A percentile compares a stretch with the other conserved stretches of the same genome.
Evolutionary conservation across 495 filamentous ascomycete species (phyloP).

Genomic region (Aspergillus biplanus): DNA sequence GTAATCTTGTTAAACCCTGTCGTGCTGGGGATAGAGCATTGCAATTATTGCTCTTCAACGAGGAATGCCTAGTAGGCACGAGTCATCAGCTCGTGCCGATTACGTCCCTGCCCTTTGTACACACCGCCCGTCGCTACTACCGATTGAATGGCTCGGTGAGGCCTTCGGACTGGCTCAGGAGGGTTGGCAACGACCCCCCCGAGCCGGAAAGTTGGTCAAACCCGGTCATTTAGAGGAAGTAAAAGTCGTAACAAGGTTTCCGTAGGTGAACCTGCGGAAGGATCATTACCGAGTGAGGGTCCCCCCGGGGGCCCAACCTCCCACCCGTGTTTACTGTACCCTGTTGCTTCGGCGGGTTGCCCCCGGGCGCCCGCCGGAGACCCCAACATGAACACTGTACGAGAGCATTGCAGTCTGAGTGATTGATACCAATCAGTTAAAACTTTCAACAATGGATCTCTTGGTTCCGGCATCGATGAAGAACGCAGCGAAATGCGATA

Average conservation of each 20-base stretch:
- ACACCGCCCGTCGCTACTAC: conserved; percentile 77
- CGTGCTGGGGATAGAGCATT: conserved; percentile 9
- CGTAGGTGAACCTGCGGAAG: conserved; percentile 73
- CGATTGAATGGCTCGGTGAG: conserved; percentile 77
- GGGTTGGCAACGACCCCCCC: conserved; percentile 65
- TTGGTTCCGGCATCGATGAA: conserved; percentile 15
- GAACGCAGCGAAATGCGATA: conserved; percentile 20
- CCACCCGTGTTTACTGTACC: conserved; percentile 26
- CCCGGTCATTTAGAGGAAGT: conserved; percentile 77
- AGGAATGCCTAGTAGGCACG: conserved; percentile 9
- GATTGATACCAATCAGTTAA: conserved; percentile 10
- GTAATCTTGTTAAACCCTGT: conserved; percentile 9
- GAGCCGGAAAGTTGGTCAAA: conserved; percentile 73
- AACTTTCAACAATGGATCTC: conserved; percentile 9
- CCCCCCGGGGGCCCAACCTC: conserved; percentile 31
- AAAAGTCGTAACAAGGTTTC: conserved; percentile 77
- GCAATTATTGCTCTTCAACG: conserved; percentile 9
- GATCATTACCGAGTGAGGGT: conserved; percentile 60
- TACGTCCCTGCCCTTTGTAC: conserved; percentile 32
- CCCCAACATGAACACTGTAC: conserved; percentile 5
- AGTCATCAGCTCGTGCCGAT: conserved; percentile 9
- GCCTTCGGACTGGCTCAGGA: conserved; percentile 68
- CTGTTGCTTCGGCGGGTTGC: conserved; percentile 14
- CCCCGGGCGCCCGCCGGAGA: conserved; percentile 4
- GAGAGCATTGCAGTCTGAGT: conserved; percentile 7